Evolutionary conservation across 176 grass and related monocot genomes (phyloP).

Genomic region (Coix lacrymajobi): DNA sequence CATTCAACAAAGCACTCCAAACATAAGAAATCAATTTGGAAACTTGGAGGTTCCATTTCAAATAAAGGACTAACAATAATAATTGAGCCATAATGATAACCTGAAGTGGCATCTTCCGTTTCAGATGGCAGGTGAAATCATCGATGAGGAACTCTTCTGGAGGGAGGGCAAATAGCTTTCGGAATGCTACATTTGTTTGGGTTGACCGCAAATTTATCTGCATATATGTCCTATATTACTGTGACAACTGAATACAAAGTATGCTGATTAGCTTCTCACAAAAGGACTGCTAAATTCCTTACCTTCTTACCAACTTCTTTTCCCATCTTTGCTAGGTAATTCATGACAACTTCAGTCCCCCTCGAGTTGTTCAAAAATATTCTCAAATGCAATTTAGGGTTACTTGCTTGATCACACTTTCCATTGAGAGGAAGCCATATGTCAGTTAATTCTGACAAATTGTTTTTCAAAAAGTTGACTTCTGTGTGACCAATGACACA

Average conservation of each 20-base stretch:
- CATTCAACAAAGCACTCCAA: not conserved
- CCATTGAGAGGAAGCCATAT: conserved; percentile 85
- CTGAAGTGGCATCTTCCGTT: conserved; percentile 94
- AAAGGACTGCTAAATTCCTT: not conserved
- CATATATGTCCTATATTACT: not conserved
- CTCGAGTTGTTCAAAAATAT: conserved; percentile 90
- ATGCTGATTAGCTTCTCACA: not conserved
- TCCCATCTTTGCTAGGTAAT: conserved; percentile 81
- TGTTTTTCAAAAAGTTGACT: conserved; percentile 85
- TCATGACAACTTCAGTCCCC: conserved; percentile 77
- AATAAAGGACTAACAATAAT: not conserved
- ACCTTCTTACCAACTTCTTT: conserved; percentile 98
- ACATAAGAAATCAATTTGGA: not conserved
- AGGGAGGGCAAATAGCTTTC: conserved; percentile 83
- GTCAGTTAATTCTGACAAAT: conserved; percentile 75
- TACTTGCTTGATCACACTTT: conserved; percentile 69
- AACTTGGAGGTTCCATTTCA: not conserved
- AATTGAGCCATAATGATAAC: conserved; percentile 24
- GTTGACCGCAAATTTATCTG: conserved; percentile 86
- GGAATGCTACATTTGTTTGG: conserved; percentile 88
- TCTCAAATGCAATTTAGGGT: conserved; percentile 75
- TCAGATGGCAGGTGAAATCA: conserved; percentile 97
- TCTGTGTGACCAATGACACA: conserved; percentile 72
- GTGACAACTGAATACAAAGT: not conserved
- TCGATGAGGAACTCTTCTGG: conserved; percentile 97